Evolutionary conservation across 768 basidiomycete genomes (phyloP).

Genomic region (Roridomyces roridus): DNA sequence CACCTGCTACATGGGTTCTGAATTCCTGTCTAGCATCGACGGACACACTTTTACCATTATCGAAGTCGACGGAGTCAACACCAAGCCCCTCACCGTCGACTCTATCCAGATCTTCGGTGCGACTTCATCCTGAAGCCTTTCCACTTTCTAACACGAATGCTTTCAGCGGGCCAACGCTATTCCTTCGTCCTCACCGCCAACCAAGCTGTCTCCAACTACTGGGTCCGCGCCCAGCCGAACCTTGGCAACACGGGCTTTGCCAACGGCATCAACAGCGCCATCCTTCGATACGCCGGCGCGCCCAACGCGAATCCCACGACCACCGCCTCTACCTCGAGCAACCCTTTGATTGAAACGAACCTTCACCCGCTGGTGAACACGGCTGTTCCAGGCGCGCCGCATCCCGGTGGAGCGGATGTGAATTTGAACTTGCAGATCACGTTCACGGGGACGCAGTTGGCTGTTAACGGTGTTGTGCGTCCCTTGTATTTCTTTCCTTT

Average conservation of each 20-base stretch:
- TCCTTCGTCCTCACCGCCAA: no score
- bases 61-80: no score
- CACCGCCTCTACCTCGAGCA: neutral
- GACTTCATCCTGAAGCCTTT: no score
- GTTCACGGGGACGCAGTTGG: neutral
- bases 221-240: slow-evolving; percentile 14
- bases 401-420: slow-evolving; percentile 34
- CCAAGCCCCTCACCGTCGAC: neutral
- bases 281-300: slow-evolving; percentile 19
- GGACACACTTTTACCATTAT: neutral
- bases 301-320: neutral
- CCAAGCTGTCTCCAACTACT: slow-evolving; percentile 15
- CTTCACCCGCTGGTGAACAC: slow-evolving; percentile 32
- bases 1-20: neutral
- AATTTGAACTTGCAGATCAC: no score
- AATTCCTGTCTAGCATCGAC: neutral
- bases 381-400: slow-evolving; percentile 34
- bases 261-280: slow-evolving; percentile 14
- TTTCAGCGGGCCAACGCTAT: no score
- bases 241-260: slow-evolving; percentile 5
- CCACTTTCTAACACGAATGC: no score
- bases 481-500: no score
- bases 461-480: no score
- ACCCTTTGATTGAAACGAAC: slow-evolving; percentile 13
- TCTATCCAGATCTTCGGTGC: neutral